A percentile compares a stretch with the other conserved stretches of the same genome.
Conservation (phyloP, 2,329 filamentous ascomycete species). For the Colletotrichum karsti region DNA sequence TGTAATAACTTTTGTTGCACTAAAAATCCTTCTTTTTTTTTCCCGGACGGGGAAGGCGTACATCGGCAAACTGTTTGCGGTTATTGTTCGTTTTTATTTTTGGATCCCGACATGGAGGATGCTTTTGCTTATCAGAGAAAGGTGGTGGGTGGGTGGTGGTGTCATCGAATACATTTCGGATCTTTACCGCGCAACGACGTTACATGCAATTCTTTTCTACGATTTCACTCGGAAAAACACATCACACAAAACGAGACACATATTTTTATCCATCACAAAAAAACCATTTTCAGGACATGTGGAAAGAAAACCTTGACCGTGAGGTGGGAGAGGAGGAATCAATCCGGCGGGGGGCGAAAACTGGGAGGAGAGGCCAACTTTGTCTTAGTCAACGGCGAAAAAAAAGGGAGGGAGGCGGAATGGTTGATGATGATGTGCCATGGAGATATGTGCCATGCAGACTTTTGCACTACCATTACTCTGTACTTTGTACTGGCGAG, state of each 20-base stretch:
- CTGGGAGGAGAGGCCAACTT: constrained; percentile 7
- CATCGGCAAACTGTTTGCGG: constrained; percentile 13
- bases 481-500: background rate
- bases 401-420: background rate
- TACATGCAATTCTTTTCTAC: constrained; percentile 17
- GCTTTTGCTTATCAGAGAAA: constrained; percentile 7
- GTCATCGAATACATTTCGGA: too few relatives aligned
- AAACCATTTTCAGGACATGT: background rate
- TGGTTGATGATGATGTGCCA: background rate
- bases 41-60: background rate
- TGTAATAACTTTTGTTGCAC: constrained; percentile 23
- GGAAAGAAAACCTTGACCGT: background rate
- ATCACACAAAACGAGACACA: constrained; percentile 14
- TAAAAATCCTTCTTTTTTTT: background rate
- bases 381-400: constrained; percentile 12
- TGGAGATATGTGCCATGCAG: background rate
- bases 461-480: too few relatives aligned
- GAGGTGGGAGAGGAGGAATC: background rate
- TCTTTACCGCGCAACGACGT: constrained; percentile 1
- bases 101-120: background rate
- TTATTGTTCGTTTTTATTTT: background rate
- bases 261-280: background rate
- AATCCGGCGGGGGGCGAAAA: background rate
- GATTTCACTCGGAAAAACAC: constrained; percentile 1
- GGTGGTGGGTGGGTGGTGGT: too few relatives aligned